Percentiles rank a stretch among this genome's conserved stretches.
phyloP scores from a whole-genome alignment of 148 eudicot species.

The Vaccinium vitisidaea region DNA sequence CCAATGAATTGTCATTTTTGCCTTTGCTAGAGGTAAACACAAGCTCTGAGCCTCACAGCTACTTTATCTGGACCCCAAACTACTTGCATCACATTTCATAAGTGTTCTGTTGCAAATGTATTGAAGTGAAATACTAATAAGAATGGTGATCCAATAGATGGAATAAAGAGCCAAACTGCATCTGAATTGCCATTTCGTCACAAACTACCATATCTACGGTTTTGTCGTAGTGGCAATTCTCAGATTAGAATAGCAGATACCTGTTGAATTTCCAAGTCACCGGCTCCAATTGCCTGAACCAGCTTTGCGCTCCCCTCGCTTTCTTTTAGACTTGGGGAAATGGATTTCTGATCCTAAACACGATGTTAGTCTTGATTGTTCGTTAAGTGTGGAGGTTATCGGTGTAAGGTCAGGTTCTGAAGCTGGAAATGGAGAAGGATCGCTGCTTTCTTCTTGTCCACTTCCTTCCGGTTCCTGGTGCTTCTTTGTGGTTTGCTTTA shows the following conservation, averaged over 20 bases:
- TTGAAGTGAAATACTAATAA: not conserved
- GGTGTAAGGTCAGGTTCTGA: constrained; percentile 24
- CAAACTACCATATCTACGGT: not conserved
- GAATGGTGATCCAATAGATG: not conserved
- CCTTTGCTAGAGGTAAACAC: not conserved
- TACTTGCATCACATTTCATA: not conserved
- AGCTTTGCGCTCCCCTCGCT: constrained; percentile 89
- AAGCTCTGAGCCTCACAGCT: not conserved
- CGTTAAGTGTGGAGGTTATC: constrained; percentile 22
- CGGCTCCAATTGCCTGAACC: constrained; percentile 70
- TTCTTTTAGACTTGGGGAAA: constrained; percentile 61
- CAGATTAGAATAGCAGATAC: not conserved
- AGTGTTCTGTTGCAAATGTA: not conserved
- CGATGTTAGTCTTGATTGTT: constrained; percentile 37
- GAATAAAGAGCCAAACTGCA: not conserved
- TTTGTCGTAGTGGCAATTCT: not conserved
- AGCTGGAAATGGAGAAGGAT: constrained; percentile 21
- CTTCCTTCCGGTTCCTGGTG: constrained; percentile 36
- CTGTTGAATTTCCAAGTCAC: constrained; percentile 26
- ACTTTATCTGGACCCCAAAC: not conserved
- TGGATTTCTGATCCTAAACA: constrained; percentile 49
- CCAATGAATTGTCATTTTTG: not conserved
- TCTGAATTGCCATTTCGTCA: not conserved
- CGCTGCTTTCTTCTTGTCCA: constrained; percentile 35
- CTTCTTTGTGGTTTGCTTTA: constrained; percentile 32